Conservation (phyloP, 805 yeast species). For the Blastobotrys terrestris region DNA sequence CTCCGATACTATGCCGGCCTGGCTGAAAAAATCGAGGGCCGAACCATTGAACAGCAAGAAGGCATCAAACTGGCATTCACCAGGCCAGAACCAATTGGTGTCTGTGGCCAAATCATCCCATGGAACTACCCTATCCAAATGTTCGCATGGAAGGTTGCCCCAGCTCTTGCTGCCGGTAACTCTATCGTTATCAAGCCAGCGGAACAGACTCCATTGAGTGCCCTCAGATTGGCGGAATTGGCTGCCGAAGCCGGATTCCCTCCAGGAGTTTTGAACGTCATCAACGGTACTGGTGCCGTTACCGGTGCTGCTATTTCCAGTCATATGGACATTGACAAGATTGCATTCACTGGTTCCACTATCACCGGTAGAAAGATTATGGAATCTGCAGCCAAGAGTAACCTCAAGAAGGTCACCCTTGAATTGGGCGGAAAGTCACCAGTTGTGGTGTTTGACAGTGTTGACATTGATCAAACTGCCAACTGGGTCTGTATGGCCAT, state of each 20-base stretch:
- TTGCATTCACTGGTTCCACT: constrained; percentile 93
- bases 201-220: constrained; percentile 66
- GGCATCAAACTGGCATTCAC: constrained; percentile 61
- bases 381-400: constrained; percentile 58
- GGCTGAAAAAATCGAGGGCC: constrained; percentile 63
- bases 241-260: constrained; percentile 65
- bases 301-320: constrained; percentile 59
- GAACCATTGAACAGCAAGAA: constrained; percentile 64
- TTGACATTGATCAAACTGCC: constrained; percentile 69
- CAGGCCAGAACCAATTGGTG: constrained; percentile 58
- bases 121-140: constrained; percentile 66
- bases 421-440: constrained; percentile 97
- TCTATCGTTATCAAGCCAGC: constrained; percentile 64
- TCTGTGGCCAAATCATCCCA: constrained; percentile 62
- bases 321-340: constrained; percentile 65
- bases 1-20: constrained; percentile 65
- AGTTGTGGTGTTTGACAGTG: constrained; percentile 77
- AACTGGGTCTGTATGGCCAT: constrained; percentile 70
- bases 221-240: constrained; percentile 51
- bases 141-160: constrained; percentile 77
- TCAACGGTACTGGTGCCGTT: constrained; percentile 59
- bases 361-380: constrained; percentile 76
- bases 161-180: constrained; percentile 77
- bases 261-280: constrained; percentile 64
- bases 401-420: constrained; percentile 76